phyloP scores from a whole-genome alignment of 202 grass and related monocot species.

The Alloteropsis angusta region DNA sequence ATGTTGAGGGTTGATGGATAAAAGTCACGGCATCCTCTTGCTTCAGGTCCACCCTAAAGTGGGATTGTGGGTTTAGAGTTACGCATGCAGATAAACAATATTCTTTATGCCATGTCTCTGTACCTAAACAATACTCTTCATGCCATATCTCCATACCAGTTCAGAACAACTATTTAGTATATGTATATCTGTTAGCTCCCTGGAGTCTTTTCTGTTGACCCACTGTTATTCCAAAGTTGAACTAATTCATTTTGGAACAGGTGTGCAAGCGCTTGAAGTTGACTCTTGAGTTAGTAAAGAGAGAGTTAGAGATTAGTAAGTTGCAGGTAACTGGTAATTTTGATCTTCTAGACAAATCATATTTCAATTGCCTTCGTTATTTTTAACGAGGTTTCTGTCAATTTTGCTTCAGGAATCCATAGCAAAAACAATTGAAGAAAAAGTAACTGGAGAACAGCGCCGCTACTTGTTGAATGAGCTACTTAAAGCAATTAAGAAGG shows the following conservation, averaged over 20 bases:
- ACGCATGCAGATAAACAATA: not conserved
- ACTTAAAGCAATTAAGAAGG: slow-evolving; percentile 98
- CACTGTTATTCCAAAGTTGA: not conserved
- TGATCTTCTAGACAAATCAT: slow-evolving; percentile 6
- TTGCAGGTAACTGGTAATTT: slow-evolving; percentile 49
- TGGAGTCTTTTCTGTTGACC: not conserved
- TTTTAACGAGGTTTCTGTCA: not conserved
- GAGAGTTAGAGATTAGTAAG: slow-evolving; percentile 75
- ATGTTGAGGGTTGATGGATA: not conserved
- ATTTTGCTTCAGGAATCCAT: slow-evolving; percentile 71
- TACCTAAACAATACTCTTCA: not conserved
- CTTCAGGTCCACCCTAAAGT: not conserved
- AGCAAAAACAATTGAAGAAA: slow-evolving; percentile 97
- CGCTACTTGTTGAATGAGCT: slow-evolving; percentile 93
- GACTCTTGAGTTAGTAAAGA: slow-evolving; percentile 70
- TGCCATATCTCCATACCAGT: not conserved
- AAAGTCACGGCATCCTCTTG: not conserved
- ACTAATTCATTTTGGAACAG: slow-evolving; percentile 30
- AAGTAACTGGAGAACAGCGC: slow-evolving; percentile 84
- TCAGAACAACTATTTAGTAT: not conserved
- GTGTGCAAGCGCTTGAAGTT: slow-evolving; percentile 60
- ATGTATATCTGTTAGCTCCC: not conserved
- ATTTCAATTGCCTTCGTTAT: slow-evolving; percentile 18
- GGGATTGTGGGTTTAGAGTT: not conserved
- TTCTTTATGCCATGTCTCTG: not conserved